These are phyloP conservation scores for Oxyria digyna DNA, from an alignment of 148 eudicot species.

Conservation along the genomic window DNA sequence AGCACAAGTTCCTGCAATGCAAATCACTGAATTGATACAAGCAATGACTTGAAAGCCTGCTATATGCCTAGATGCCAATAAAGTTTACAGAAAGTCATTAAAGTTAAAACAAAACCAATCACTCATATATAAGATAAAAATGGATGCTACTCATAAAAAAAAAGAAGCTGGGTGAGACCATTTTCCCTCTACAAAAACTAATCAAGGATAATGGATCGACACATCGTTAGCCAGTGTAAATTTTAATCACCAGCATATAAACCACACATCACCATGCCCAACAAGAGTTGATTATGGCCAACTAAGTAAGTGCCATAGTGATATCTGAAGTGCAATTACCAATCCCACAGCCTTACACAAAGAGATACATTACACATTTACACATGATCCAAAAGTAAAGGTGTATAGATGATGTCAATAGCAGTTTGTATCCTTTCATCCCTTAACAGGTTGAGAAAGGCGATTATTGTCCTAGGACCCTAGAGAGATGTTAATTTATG, in stretches of 20 bases:
- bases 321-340: background rate
- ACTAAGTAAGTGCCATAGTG: background rate
- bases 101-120: background rate
- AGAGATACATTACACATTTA: background rate
- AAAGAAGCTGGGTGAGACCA: background rate
- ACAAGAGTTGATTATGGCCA: background rate
- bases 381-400: background rate
- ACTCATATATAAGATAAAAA: background rate
- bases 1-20: slow-evolving; percentile 75
- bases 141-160: background rate
- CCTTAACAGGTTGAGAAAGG: background rate
- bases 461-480: background rate
- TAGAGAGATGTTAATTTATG: background rate
- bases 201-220: background rate
- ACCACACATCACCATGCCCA: background rate
- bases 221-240: background rate
- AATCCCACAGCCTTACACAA: background rate
- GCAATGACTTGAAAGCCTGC: background rate
- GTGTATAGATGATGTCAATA: background rate
- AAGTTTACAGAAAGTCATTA: background rate
- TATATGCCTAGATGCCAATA: background rate
- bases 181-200: background rate
- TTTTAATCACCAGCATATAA: background rate
- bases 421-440: background rate
- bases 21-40: background rate